A percentile compares a stretch with the other conserved stretches of the same genome.
Evolutionary conservation across 2,329 filamentous ascomycete species (phyloP).

Genomic region (Trichoderma simmonsii): DNA sequence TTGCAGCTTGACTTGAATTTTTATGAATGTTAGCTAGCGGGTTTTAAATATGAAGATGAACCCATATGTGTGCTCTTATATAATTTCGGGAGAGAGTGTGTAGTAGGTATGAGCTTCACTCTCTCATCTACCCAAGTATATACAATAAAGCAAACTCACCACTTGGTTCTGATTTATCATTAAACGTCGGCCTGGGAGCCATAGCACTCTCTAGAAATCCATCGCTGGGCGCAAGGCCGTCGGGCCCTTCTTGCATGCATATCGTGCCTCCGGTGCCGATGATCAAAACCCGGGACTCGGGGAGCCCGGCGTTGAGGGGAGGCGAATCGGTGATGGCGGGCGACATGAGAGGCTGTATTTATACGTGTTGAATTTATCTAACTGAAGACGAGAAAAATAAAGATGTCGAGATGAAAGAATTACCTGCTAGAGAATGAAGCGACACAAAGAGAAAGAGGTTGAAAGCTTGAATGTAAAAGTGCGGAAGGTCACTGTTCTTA

Average conservation of each 20-base stretch:
- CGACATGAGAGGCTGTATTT: conserved; percentile 19
- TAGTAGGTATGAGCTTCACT: background rate
- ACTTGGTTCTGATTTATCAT: conserved; percentile 53
- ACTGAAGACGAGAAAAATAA: background rate
- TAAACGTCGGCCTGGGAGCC: conserved; percentile 79
- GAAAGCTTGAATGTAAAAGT: background rate
- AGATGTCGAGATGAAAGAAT: background rate
- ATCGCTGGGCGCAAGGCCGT: conserved; percentile 75
- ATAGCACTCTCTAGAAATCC: conserved; percentile 82
- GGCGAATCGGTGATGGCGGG: conserved; percentile 8
- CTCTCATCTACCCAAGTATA: background rate
- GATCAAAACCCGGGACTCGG: conserved; percentile 79
- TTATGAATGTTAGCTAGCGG: background rate
- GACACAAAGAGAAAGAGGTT: background rate
- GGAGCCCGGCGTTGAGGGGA: conserved; percentile 38
- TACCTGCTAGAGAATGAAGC: background rate
- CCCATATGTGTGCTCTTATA: background rate
- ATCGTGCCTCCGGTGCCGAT: conserved; percentile 90
- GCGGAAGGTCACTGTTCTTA: background rate
- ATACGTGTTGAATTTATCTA: background rate
- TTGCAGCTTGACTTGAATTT: conserved; percentile 43
- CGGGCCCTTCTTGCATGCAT: conserved; percentile 80
- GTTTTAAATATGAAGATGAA: background rate
- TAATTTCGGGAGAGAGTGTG: background rate
- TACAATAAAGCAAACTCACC: conserved; percentile 24